Evolutionary conservation across 2,329 filamentous ascomycete species (phyloP).

Genomic region (Ascochyta clinopodiicola): DNA sequence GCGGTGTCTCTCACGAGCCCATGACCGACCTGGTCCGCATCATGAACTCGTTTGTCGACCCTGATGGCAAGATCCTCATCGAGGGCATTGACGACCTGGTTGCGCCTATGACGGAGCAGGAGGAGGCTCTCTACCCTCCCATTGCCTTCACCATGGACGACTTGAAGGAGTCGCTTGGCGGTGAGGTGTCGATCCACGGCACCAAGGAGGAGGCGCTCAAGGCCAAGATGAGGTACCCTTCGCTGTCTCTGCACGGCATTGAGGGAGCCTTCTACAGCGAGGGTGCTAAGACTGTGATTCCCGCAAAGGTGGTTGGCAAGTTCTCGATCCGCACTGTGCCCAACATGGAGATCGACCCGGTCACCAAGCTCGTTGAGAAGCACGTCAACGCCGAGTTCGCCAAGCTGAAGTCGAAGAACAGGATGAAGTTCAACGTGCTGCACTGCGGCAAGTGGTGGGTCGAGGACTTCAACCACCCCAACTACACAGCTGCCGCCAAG

Average conservation of each 20-base stretch:
- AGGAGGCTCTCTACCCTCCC: slow-evolving; percentile 83
- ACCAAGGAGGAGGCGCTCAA: slow-evolving; percentile 94
- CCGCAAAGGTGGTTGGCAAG: slow-evolving; percentile 96
- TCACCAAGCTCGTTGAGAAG: slow-evolving; percentile 83
- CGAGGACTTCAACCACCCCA: slow-evolving; percentile 97
- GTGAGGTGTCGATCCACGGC: slow-evolving; percentile 82
- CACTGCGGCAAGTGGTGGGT: slow-evolving; percentile 99
- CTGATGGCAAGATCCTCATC: slow-evolving; percentile 89
- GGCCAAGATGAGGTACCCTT: slow-evolving; percentile 95
- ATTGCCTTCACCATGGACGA: slow-evolving; percentile 98
- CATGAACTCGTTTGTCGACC: slow-evolving; percentile 83
- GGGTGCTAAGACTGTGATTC: slow-evolving; percentile 97
- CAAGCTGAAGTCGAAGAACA: slow-evolving; percentile 92
- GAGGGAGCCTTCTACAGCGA: slow-evolving; percentile 94
- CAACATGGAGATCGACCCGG: slow-evolving; percentile 92
- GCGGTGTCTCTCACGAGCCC: slow-evolving; percentile 93
- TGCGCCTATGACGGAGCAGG: slow-evolving; percentile 83
- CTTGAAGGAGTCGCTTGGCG: slow-evolving; percentile 88
- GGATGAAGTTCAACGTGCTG: slow-evolving; percentile 77
- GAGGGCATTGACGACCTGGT: slow-evolving; percentile 95
- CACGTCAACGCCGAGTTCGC: slow-evolving; percentile 85
- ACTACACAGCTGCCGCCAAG: slow-evolving; percentile 92
- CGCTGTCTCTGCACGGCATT: slow-evolving; percentile 89
- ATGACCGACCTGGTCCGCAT: slow-evolving; percentile 94
- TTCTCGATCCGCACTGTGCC: slow-evolving; percentile 98